A percentile compares a stretch with the other conserved stretches of the same genome.
Evolutionary conservation across 306 rosid genomes (phyloP).

Genomic region (Echinosophora koreensis): DNA sequence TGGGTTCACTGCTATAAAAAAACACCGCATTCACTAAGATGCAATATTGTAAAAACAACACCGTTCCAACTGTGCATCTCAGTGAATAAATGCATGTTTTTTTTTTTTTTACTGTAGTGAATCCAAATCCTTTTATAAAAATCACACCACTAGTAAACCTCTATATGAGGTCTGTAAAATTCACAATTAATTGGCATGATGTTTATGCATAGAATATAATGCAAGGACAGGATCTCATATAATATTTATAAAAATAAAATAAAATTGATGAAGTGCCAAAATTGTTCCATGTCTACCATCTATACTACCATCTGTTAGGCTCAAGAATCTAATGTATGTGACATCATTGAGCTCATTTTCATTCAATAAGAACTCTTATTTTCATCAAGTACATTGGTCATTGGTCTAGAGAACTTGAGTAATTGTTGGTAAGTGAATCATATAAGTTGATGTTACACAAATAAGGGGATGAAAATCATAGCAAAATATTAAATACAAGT

Average conservation of each 20-base stretch:
- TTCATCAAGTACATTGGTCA: neutral
- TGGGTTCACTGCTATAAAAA: no score
- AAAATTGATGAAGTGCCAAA: neutral
- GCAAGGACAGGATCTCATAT: neutral
- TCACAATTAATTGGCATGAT: neutral
- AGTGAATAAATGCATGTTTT: no score
- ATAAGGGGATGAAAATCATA: slow-evolving; percentile 17
- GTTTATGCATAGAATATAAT: no score
- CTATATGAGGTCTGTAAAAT: neutral
- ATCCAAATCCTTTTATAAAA: no score
- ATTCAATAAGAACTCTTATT: neutral
- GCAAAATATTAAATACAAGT: neutral
- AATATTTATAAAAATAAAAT: neutral
- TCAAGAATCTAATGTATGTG: neutral
- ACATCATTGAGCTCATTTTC: neutral
- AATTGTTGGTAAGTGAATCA: neutral
- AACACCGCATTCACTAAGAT: no score
- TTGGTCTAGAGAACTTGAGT: neutral
- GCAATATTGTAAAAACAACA: no score
- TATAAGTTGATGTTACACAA: neutral
- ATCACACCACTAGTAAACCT: neutral
- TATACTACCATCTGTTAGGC: neutral
- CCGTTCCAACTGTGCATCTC: no score
- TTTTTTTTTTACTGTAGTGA: no score
- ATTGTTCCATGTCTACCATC: neutral